phyloP scores from a whole-genome alignment of 306 rosid genomes.

The Sphenostylis stenocarpa region DNA sequence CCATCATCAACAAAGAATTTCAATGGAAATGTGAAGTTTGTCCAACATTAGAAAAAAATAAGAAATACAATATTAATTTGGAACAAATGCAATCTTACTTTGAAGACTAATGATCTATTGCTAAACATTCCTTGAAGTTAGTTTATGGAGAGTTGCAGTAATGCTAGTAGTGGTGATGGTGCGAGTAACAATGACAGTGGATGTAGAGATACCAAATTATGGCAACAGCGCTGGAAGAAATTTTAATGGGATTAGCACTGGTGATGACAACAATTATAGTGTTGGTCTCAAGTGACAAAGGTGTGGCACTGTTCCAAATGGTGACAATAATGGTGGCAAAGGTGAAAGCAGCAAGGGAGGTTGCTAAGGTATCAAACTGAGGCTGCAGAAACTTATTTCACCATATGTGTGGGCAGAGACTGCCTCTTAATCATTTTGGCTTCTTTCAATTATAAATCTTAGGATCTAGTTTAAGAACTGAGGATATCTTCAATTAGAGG shows the following conservation, averaged over 20 bases:
- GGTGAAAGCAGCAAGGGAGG: not conserved
- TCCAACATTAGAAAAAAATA: not conserved
- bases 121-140: slow-evolving; percentile 6
- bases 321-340: not conserved
- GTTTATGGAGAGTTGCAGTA: not conserved
- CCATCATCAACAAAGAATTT: slow-evolving; percentile 20
- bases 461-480: not conserved
- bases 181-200: not conserved
- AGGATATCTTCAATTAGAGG: not conserved
- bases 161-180: not conserved
- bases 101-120: not conserved
- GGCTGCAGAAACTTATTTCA: not conserved
- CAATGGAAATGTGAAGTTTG: not conserved
- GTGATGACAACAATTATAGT: slow-evolving; percentile 3
- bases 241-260: not conserved
- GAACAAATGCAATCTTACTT: not conserved
- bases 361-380: not conserved
- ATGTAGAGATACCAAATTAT: not conserved
- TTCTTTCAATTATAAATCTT: not conserved
- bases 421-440: not conserved
- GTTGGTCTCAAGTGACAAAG: slow-evolving; percentile 3
- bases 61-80: not conserved
- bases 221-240: not conserved
- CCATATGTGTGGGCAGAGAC: not conserved
- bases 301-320: not conserved